phyloP scores from a whole-genome alignment of 306 rosid species.

The Acacia acuminata region DNA sequence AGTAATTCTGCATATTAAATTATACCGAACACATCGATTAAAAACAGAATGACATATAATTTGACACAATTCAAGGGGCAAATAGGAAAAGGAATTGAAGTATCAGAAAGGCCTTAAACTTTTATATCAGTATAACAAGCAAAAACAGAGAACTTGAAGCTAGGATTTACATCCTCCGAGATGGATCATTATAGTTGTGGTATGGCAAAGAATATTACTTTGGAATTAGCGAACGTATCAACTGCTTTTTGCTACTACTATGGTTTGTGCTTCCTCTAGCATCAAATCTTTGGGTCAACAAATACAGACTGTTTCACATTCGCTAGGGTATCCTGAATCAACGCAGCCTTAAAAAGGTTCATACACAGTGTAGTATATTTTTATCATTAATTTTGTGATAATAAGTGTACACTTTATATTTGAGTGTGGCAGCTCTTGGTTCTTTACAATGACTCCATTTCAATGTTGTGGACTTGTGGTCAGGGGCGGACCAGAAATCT shows the following conservation, averaged over 20 bases:
- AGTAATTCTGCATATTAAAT: not conserved
- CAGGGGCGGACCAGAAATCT: no score
- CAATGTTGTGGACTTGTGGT: not conserved
- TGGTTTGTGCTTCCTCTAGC: not conserved
- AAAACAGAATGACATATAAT: not conserved
- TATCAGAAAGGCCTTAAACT: not conserved
- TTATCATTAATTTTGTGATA: not conserved
- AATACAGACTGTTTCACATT: not conserved
- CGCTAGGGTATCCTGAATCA: not conserved
- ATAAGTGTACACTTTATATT: not conserved
- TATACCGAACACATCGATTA: no score
- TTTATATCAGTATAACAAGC: not conserved
- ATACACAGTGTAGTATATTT: not conserved
- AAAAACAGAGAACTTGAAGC: not conserved
- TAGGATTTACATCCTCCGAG: no score
- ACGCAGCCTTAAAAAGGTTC: not conserved
- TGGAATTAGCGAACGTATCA: not conserved
- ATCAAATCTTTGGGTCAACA: not conserved
- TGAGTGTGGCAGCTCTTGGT: not conserved
- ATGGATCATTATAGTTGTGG: no score
- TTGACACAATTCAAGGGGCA: not conserved
- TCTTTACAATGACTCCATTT: not conserved
- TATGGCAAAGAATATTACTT: no score
- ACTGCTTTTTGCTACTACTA: not conserved
- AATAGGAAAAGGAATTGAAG: no score